These are phyloP conservation scores for Coemansia sp. DNA, from an alignment of 192 early-diverging fungal genomes.

Conservation along the genomic window DNA sequence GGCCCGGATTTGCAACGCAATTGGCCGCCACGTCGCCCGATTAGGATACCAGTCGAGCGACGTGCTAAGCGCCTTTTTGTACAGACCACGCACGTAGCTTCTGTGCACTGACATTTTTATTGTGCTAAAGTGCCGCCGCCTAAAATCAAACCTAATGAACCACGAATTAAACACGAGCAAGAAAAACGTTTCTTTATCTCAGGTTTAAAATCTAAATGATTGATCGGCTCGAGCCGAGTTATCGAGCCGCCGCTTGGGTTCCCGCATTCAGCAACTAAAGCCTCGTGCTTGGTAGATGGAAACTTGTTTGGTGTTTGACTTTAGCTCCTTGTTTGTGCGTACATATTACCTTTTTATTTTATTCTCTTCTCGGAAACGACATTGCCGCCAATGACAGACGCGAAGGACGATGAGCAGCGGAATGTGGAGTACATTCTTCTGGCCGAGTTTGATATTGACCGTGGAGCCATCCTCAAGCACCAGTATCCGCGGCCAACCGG, in stretches of 20 bases:
- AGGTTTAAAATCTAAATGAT: neutral
- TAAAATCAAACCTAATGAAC: neutral
- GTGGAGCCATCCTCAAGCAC: constrained; percentile 80
- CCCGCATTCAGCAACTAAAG: neutral
- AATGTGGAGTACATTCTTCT: constrained; percentile 84
- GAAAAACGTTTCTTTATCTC: neutral
- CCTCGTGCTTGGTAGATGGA: neutral
- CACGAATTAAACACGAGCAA: neutral
- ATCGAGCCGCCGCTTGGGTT: neutral
- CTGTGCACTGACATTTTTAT: constrained; percentile 60
- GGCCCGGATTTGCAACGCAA: constrained; percentile 78
- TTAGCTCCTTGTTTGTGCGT: neutral
- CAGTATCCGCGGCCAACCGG: constrained; percentile 84
- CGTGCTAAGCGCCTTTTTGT: constrained; percentile 78
- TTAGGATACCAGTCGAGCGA: constrained; percentile 89
- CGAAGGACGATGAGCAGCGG: constrained; percentile 27
- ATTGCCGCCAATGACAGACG: constrained; percentile 14
- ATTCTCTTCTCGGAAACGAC: constrained; percentile 12
- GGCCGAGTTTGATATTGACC: constrained; percentile 96
- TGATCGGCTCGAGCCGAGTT: neutral
- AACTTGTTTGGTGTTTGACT: neutral
- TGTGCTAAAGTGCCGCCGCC: neutral
- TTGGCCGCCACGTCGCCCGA: constrained; percentile 73
- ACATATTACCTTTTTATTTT: neutral
- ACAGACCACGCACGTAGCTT: constrained; percentile 76